Evolutionary conservation across 139 green algal genomes (phyloP).

Genomic region (Chlamydomonas schloesseri): DNA sequence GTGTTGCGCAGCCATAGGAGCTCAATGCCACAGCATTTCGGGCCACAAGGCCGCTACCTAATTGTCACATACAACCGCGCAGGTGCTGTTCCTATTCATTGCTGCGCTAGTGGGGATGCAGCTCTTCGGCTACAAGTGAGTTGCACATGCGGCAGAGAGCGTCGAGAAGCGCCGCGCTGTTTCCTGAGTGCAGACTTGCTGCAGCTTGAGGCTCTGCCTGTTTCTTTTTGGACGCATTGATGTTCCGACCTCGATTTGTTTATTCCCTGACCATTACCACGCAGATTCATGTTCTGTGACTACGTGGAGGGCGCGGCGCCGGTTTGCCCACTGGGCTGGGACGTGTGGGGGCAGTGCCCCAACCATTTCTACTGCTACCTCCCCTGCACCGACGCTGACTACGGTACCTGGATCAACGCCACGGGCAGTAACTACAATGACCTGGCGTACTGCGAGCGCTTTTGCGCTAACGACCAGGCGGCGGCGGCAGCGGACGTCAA

Average conservation of each 20-base stretch:
- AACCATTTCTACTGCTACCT: constrained; percentile 42
- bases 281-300: constrained; percentile 43
- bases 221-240: too few relatives aligned
- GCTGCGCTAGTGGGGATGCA: constrained; percentile 83
- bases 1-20: too few relatives aligned
- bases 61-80: too few relatives aligned
- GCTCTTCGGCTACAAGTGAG: constrained; percentile 57
- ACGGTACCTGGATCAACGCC: constrained; percentile 8
- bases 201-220: too few relatives aligned
- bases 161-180: too few relatives aligned
- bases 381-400: neutral
- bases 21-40: too few relatives aligned
- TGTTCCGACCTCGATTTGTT: too few relatives aligned
- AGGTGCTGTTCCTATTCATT: constrained; percentile 77
- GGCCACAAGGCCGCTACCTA: too few relatives aligned
- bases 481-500: neutral
- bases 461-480: constrained; percentile 26
- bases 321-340: constrained; percentile 16
- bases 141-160: too few relatives aligned
- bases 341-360: constrained; percentile 39
- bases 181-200: too few relatives aligned
- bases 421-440: constrained; percentile 60
- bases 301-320: constrained; percentile 19
- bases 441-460: constrained; percentile 64
- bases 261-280: too few relatives aligned